Percentiles rank a stretch among this genome's conserved stretches.
Evolutionary conservation across 768 basidiomycete genomes (phyloP).

Genomic region (Russula compacta): DNA sequence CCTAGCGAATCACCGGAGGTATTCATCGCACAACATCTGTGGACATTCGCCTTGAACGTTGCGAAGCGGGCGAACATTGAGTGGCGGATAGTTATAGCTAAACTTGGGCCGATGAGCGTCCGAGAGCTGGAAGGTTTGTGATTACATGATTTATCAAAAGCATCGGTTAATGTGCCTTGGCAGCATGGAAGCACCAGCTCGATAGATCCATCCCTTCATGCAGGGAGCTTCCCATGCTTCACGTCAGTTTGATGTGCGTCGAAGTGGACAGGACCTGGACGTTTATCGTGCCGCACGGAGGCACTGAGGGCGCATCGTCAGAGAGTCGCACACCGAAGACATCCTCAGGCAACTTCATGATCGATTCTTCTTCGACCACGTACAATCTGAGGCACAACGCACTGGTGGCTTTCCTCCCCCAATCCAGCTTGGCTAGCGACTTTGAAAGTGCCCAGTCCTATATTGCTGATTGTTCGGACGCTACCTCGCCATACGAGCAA

Average conservation of each 20-base stretch:
- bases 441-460: slow-evolving; percentile 25
- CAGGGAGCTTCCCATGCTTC: slow-evolving; percentile 40
- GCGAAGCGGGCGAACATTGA: slow-evolving; percentile 61
- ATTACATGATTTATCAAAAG: neutral
- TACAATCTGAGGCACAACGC: slow-evolving; percentile 12
- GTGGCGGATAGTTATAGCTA: slow-evolving; percentile 71
- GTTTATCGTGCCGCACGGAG: slow-evolving; percentile 33
- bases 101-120: slow-evolving; percentile 50
- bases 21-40: slow-evolving; percentile 50
- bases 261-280: slow-evolving; percentile 54
- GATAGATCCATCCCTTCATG: slow-evolving; percentile 32
- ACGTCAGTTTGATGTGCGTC: slow-evolving; percentile 52
- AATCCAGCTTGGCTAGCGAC: slow-evolving; percentile 10
- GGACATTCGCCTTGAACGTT: slow-evolving; percentile 59
- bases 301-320: slow-evolving; percentile 21
- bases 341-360: slow-evolving; percentile 28
- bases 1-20: slow-evolving; percentile 40
- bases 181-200: slow-evolving; percentile 60
- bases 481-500: slow-evolving; percentile 30
- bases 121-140: slow-evolving; percentile 57
- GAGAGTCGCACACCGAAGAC: slow-evolving; percentile 28
- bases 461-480: slow-evolving; percentile 28
- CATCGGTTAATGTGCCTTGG: neutral
- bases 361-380: slow-evolving; percentile 33
- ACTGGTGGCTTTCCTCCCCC: neutral